A percentile compares a stretch with the other conserved stretches of the same genome.
phyloP scores from a whole-genome alignment of 768 basidiomycete species.

The Xerocomus potaroensis region DNA sequence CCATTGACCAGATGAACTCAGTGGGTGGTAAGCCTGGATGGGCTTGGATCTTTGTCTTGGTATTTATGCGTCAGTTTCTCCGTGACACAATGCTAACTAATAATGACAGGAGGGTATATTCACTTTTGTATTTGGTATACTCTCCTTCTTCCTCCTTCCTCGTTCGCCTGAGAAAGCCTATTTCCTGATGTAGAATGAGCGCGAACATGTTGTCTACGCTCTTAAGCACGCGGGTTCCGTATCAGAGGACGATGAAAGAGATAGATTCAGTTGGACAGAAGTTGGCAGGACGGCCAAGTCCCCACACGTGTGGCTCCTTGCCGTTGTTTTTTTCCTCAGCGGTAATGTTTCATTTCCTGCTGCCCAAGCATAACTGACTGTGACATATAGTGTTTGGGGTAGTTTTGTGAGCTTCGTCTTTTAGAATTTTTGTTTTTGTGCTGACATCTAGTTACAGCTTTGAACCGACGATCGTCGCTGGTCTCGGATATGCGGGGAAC shows the following conservation, averaged over 20 bases:
- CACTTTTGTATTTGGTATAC: conserved; percentile 53
- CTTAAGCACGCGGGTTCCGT: conserved; percentile 27
- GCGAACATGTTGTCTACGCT: conserved; percentile 37
- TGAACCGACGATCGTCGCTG: conserved; percentile 59
- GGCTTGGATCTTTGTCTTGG: conserved; percentile 59
- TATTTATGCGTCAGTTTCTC: conserved; percentile 9
- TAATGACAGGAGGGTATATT: conserved; percentile 51
- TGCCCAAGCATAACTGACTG: background rate
- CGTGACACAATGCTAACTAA: background rate
- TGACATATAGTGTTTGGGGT: conserved; percentile 9
- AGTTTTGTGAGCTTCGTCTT: conserved; percentile 20
- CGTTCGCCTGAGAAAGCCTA: conserved; percentile 38
- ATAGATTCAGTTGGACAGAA: conserved; percentile 56
- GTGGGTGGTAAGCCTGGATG: conserved; percentile 50
- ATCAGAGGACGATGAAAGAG: conserved; percentile 38
- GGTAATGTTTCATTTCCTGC: conserved; percentile 32
- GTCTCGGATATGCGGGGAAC: conserved; percentile 51
- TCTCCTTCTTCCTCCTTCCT: conserved; percentile 48
- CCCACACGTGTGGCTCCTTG: conserved; percentile 53
- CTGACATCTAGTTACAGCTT: conserved; percentile 49
- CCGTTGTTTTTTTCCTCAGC: conserved; percentile 48
- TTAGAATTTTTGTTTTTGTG: conserved; percentile 15
- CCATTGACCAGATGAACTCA: conserved; percentile 55
- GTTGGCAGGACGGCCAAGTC: conserved; percentile 44
- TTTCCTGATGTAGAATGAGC: conserved; percentile 52